Base-by-base conservation (phyloP, 2,329 filamentous ascomycete species). In the Claviceps sp. region DNA sequence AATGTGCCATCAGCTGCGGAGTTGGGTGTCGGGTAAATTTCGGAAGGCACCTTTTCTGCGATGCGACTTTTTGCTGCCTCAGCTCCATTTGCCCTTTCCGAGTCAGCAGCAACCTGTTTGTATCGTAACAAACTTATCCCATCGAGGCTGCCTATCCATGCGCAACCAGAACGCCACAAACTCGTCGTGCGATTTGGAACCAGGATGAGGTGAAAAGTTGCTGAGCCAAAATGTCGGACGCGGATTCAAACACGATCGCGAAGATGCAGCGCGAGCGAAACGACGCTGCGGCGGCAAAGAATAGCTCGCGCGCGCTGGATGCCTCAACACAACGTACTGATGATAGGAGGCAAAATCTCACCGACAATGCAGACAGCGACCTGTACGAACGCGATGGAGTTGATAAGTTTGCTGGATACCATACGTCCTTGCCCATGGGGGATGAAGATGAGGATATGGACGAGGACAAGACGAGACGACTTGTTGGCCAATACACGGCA, bases 401-500 rank as follows among this genome's bases (percentile, higher is more conserved):
- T 62, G 85, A 95, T 69, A 94, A 86, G 67, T 96, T 82, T 71
- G 80, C 87, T 14, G 91, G 89, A 58, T 98, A 97, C 68, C 86
- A 93, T 65, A 87, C 81, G n/a, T 89, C 88, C 42, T 87, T 97
- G 60, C 85, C 90, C 41, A 81, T 83, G 52, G 81, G 80, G 60
- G 86, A 85, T 64, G 85, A 84, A 51, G 87, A 89, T 62, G 85
- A 89, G 54, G 84, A 86, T 54, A 88, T 89, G 80, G 79, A 79
- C 48, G 87, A 84, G 67, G 85, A 87, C 66, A 82, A 74, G 60
- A 82, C 87, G 60, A 81, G 85, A 62, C 81, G 88, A 55, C 75
- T 98, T 55, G 85, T 96, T 38, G 91, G 90, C 57, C 93, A 97
- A 69, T 98, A 98, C 70, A 98, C 93, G 39, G 93, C 93, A 26